phyloP scores from a whole-genome alignment of 116 monocot genomes.

The Thalassia testudinum region DNA sequence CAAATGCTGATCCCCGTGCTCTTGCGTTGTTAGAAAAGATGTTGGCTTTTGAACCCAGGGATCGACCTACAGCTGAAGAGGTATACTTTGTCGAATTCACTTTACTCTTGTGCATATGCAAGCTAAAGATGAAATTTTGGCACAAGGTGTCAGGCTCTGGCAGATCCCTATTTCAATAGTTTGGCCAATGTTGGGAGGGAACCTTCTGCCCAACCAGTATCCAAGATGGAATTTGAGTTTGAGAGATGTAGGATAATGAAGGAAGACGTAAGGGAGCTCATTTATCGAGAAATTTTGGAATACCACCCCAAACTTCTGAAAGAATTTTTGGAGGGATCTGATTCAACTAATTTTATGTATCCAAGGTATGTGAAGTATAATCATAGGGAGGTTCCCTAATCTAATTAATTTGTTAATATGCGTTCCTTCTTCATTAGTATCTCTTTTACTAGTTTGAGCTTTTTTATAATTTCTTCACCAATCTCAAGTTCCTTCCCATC shows the following conservation, averaged over 20 bases:
- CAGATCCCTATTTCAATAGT: conserved; percentile 82
- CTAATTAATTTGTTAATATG: too few species aligned
- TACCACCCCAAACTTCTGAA: conserved; percentile 73
- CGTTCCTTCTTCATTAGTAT: too few species aligned
- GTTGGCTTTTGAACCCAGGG: conserved; percentile 85
- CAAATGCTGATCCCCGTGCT: conserved; percentile 81
- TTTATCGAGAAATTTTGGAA: conserved; percentile 77
- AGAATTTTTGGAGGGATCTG: conserved; percentile 60
- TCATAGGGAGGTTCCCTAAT: too few species aligned
- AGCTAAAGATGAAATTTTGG: neutral
- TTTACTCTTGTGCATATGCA: neutral
- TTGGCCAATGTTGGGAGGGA: conserved; percentile 82
- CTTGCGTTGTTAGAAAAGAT: conserved; percentile 74
- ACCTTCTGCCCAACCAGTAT: conserved; percentile 69
- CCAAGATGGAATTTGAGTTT: conserved; percentile 89
- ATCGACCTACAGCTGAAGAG: conserved; percentile 84
- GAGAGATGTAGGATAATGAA: conserved; percentile 65
- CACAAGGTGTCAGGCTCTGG: conserved; percentile 39
- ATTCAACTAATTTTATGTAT: conserved; percentile 71
- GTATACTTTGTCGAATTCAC: conserved; percentile 14
- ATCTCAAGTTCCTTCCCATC: too few species aligned
- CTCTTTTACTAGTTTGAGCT: too few species aligned
- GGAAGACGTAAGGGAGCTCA: conserved; percentile 83
- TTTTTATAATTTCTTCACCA: too few species aligned
- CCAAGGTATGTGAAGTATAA: conserved; percentile 38